Conservation (phyloP, 441 rosid species). For the Jatropha multifida region DNA sequence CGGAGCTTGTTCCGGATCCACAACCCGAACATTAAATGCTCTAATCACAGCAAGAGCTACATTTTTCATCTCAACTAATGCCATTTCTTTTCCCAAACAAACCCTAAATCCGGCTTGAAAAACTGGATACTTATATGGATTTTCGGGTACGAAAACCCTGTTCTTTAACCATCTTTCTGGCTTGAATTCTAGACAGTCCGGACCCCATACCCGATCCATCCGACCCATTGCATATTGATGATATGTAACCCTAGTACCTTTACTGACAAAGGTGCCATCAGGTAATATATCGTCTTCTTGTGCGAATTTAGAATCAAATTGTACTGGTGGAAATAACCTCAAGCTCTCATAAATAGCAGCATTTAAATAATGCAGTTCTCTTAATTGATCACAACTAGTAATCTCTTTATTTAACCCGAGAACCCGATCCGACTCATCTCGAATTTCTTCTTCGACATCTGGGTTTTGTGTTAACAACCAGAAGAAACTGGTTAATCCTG, state of each 20-base stretch:
- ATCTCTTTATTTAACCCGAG: slow-evolving; percentile 9
- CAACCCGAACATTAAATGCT: slow-evolving; percentile 16
- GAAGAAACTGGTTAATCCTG: slow-evolving; percentile 40
- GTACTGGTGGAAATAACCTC: slow-evolving; percentile 42
- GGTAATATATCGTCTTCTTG: slow-evolving; percentile 38
- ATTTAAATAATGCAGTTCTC: slow-evolving; percentile 31
- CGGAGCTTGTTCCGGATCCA: slow-evolving; percentile 26
- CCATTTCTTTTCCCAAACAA: slow-evolving; percentile 46
- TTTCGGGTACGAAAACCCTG: slow-evolving; percentile 25
- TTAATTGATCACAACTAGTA: slow-evolving; percentile 17
- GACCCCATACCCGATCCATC: slow-evolving; percentile 42
- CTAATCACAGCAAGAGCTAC: slow-evolving; percentile 37
- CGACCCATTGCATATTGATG: slow-evolving; percentile 42
- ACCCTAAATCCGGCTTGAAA: slow-evolving; percentile 45
- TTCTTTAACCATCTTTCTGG: slow-evolving; percentile 46
- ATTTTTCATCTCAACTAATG: slow-evolving; percentile 41
- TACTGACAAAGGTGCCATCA: slow-evolving; percentile 28
- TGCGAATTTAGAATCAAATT: slow-evolving; percentile 35
- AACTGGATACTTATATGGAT: slow-evolving; percentile 34
- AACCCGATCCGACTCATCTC: slow-evolving; percentile 36
- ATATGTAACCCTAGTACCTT: slow-evolving; percentile 24
- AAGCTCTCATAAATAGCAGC: slow-evolving; percentile 34
- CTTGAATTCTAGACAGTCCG: slow-evolving; percentile 38
- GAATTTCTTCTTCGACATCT: slow-evolving; percentile 41
- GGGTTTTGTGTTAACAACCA: slow-evolving; percentile 32